These are phyloP conservation scores for Heterobasidion annosum DNA, from an alignment of 1,284 basidiomycete genomes.

Conservation along the genomic window DNA sequence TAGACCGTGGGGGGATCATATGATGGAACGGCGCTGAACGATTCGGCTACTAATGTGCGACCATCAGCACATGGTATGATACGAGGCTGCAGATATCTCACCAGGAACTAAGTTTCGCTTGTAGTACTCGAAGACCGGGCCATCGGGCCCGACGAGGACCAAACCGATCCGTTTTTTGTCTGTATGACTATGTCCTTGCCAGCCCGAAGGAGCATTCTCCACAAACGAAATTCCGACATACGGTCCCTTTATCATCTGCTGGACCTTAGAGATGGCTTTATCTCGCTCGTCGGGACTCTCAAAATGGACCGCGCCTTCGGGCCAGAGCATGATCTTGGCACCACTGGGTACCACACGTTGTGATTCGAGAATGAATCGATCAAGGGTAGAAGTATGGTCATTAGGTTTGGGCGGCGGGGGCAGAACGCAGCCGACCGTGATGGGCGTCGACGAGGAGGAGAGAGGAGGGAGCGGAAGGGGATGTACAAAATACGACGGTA, in stretches of 20 bases:
- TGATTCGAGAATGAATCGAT: conserved; percentile 54
- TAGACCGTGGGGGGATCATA: conserved; percentile 56
- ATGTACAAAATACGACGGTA: conserved; percentile 43
- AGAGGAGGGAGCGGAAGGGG: conserved; percentile 35
- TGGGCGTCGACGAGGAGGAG: conserved; percentile 34
- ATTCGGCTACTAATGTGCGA: not conserved
- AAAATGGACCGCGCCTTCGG: conserved; percentile 67
- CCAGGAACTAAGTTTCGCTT: conserved; percentile 71
- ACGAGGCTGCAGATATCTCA: conserved; percentile 24
- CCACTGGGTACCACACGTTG: conserved; percentile 19
- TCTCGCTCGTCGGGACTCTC: conserved; percentile 37
- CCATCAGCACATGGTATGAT: not conserved
- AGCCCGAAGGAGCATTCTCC: conserved; percentile 32
- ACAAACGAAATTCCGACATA: conserved; percentile 63
- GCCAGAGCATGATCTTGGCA: conserved; percentile 67
- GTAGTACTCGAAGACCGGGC: conserved; percentile 49
- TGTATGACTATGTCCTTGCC: conserved; percentile 16
- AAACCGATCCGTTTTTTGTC: conserved; percentile 47
- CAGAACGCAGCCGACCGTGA: conserved; percentile 57
- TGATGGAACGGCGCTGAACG: conserved; percentile 33
- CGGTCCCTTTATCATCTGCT: conserved; percentile 21
- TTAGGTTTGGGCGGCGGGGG: conserved; percentile 33
- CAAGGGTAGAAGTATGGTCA: conserved; percentile 30
- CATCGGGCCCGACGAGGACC: conserved; percentile 36
- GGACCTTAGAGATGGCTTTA: conserved; percentile 37